Conservation (phyloP, 2,329 filamentous ascomycete species). For the Botryotinia globosa region DNA sequence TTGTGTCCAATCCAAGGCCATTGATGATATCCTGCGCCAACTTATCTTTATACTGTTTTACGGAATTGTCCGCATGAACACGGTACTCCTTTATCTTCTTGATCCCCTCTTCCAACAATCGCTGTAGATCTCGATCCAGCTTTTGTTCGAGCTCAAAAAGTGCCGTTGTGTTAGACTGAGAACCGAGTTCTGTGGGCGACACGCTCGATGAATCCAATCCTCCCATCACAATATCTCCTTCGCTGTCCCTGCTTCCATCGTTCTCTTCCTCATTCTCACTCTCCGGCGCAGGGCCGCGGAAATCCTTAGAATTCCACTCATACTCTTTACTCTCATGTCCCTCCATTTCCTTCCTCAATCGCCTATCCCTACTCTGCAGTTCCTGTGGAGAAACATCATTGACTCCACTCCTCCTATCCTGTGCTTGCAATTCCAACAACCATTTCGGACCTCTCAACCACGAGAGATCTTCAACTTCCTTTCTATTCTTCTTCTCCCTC, state of each 20-base stretch:
- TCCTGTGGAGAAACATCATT: slow-evolving; percentile 24
- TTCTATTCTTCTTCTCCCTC: not conserved
- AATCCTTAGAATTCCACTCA: slow-evolving; percentile 14
- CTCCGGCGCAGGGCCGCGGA: not conserved
- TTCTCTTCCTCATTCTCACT: slow-evolving; percentile 12
- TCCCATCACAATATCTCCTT: slow-evolving; percentile 27
- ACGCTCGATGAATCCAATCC: not conserved
- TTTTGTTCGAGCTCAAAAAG: slow-evolving; percentile 20
- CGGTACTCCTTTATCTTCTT: slow-evolving; percentile 30
- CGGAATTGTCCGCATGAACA: slow-evolving; percentile 22
- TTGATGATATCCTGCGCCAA: slow-evolving; percentile 17
- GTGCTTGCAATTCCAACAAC: slow-evolving; percentile 1
- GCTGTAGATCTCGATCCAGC: slow-evolving; percentile 18
- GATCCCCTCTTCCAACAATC: slow-evolving; percentile 22
- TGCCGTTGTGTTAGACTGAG: slow-evolving; percentile 10
- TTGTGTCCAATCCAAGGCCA: not conserved
- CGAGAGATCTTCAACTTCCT: not conserved
- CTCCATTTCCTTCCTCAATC: not conserved
- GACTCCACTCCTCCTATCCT: slow-evolving; percentile 4
- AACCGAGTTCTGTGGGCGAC: not conserved
- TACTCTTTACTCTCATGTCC: slow-evolving; percentile 21
- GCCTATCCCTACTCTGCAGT: slow-evolving; percentile 15
- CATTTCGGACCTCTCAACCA: slow-evolving; percentile 4
- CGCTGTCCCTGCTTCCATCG: slow-evolving; percentile 10
- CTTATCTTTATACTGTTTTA: slow-evolving; percentile 19